These are phyloP conservation scores for Dendrothele bispora DNA, from an alignment of 768 basidiomycete species.

Conservation along the genomic window DNA sequence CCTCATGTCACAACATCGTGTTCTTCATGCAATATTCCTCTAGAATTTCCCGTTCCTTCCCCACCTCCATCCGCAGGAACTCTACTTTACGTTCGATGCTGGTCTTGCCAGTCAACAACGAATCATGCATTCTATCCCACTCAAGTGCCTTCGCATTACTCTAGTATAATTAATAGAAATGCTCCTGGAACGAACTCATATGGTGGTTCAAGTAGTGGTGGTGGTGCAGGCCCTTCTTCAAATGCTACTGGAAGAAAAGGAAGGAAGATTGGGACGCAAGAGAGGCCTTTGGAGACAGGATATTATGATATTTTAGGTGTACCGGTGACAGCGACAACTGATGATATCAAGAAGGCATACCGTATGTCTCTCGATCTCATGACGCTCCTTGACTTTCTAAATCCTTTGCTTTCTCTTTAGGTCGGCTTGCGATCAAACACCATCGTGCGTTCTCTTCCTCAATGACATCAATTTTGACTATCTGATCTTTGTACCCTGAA, in stretches of 20 bases:
- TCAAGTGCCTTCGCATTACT: slow-evolving; percentile 43
- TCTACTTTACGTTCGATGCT: slow-evolving; percentile 69
- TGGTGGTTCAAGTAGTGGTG: slow-evolving; percentile 16
- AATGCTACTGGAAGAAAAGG: slow-evolving; percentile 39
- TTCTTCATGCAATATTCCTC: slow-evolving; percentile 46
- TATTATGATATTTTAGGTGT: slow-evolving; percentile 89
- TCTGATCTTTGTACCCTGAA: no score
- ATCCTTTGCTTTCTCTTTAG: slow-evolving; percentile 29
- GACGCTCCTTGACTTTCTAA: no score
- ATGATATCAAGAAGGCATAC: slow-evolving; percentile 92
- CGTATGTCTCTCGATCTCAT: slow-evolving; percentile 40
- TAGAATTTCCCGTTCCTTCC: slow-evolving; percentile 71
- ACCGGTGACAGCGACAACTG: slow-evolving; percentile 68
- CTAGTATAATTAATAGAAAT: no score
- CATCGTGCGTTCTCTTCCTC: no score
- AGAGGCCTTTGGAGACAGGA: slow-evolving; percentile 83
- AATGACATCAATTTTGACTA: no score
- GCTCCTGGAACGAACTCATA: slow-evolving; percentile 8
- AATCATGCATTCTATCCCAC: slow-evolving; percentile 67
- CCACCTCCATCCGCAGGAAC: slow-evolving; percentile 57
- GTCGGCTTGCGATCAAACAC: slow-evolving; percentile 84
- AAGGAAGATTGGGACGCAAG: slow-evolving; percentile 86
- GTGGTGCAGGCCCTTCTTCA: slow-evolving; percentile 13
- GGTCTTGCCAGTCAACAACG: slow-evolving; percentile 58
- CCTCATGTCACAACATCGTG: slow-evolving; percentile 72